Evolutionary conservation across 1,284 basidiomycete species (phyloP), one percentile per base, ranked within the genome.

Genomic region (Cutaneotrichosporon mucoides): DNA sequence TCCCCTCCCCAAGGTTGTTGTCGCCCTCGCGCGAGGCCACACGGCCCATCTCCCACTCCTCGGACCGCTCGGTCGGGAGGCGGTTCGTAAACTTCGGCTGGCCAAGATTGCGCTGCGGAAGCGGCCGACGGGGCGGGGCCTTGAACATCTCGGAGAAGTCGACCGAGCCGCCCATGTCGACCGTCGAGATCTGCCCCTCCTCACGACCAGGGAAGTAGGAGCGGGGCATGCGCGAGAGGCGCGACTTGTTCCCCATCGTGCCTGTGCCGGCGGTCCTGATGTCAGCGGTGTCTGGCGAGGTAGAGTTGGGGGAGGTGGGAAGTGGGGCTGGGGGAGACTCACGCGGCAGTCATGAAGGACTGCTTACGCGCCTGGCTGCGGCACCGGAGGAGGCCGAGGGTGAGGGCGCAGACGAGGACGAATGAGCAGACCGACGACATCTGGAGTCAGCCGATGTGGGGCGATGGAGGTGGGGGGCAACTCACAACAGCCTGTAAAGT

Each of bases 401-500:
- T n/a, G 33, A 62, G 34, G 1, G 60, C 40, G 10, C 52, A 5
- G 15, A 48, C 11, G 41, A 62, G 60, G n/a, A 56, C 38, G 33
- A 59, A 10, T 0, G 48, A 43, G 42, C 60, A 62, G 2, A 62
- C 3, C 4, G 56, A 49, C 3, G 54, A 56, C 53, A 62, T 56
- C 60, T 61, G 55, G n/a, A 6, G 45, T 52, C 4, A 53, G 44
- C 37, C 24, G 24, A 24, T 24, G 24, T 24, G 24, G 24, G 24
- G 24, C 24, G 24, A 8, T 10, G 3, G 11, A 10, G 9, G 13
- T 11, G 13, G 34, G 6, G 15, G 44, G 9, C 5, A 16, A 51
- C 50, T 44, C 46, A 60, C 59, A 3, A 61, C 53, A 1, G 45
- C 50, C 38, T 51, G 45, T 45, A 61, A 58, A 45, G 57, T 48